Conservation (phyloP, 306 rosid genomes). For the Myrica gale region DNA sequence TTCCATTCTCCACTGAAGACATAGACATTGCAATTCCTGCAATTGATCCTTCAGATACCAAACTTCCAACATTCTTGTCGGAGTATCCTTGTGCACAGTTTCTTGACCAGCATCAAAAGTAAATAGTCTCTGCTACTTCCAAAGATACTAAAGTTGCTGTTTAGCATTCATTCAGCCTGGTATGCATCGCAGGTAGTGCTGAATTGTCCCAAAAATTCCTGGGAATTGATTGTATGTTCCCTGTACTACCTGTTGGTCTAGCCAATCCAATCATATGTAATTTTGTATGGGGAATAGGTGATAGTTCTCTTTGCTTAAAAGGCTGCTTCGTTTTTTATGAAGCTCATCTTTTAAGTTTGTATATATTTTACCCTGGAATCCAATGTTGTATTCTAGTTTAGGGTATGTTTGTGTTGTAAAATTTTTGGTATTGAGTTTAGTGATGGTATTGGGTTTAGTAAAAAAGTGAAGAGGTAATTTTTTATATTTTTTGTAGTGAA, state of each 20-base stretch:
- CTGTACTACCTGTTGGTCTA: neutral
- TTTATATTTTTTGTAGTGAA: too few species aligned
- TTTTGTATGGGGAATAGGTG: conserved; percentile 17
- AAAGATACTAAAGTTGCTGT: conserved; percentile 18
- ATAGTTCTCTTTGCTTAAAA: conserved; percentile 8
- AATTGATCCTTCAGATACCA: conserved; percentile 70
- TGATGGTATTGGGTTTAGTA: too few species aligned
- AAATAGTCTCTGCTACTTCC: conserved; percentile 14
- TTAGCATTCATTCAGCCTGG: conserved; percentile 25
- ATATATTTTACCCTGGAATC: neutral
- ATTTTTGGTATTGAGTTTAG: too few species aligned
- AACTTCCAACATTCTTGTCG: conserved; percentile 57
- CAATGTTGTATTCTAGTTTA: conserved; percentile 25
- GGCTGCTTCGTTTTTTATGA: conserved; percentile 29
- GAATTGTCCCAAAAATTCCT: neutral
- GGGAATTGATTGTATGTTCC: neutral
- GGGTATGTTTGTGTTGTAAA: too few species aligned
- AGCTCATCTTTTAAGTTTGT: conserved; percentile 21
- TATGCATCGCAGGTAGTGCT: neutral
- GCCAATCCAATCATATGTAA: conserved; percentile 10
- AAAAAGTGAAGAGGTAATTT: too few species aligned
- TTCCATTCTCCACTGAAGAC: conserved; percentile 95
- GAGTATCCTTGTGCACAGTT: conserved; percentile 76
- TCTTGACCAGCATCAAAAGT: conserved; percentile 51
- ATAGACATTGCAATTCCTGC: conserved; percentile 87